Conservation (phyloP, 177 flowering plant species). For the Vitis hybrid region DNA sequence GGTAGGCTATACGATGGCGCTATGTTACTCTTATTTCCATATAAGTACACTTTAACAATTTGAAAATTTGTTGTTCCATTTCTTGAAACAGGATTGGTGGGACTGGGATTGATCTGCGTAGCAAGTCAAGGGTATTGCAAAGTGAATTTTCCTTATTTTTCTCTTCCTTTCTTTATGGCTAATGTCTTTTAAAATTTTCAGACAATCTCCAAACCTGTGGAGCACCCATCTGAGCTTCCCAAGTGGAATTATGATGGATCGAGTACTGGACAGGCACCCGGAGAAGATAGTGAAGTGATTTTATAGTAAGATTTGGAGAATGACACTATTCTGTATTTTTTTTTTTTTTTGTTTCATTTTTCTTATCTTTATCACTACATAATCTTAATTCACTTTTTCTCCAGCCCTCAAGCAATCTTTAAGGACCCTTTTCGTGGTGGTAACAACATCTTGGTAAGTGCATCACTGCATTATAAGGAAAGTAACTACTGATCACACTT, state of each 20-base stretch:
- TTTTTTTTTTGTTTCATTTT: background rate
- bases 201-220: slow-evolving; percentile 87
- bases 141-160: background rate
- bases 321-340: background rate
- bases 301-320: slow-evolving; percentile 65
- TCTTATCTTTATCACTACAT: background rate
- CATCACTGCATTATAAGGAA: background rate
- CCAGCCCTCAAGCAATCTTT: slow-evolving; percentile 95
- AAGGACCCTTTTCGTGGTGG: slow-evolving; percentile 98
- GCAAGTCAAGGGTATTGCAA: slow-evolving; percentile 57
- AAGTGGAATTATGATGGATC: slow-evolving; percentile 99
- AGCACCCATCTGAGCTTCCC: slow-evolving; percentile 92
- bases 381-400: slow-evolving; percentile 6
- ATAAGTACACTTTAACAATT: background rate
- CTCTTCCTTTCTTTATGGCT: background rate
- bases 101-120: slow-evolving; percentile 54
- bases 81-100: slow-evolving; percentile 66
- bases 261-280: slow-evolving; percentile 99
- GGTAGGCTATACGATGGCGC: background rate
- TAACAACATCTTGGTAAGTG: slow-evolving; percentile 79
- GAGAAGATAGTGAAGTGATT: slow-evolving; percentile 99
- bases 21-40: background rate
- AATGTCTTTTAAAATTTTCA: slow-evolving; percentile 17
- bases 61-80: background rate
- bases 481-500: background rate